These are phyloP conservation scores for Platismatia glauca DNA, from an alignment of 495 filamentous ascomycete species.

Conservation along the genomic window DNA sequence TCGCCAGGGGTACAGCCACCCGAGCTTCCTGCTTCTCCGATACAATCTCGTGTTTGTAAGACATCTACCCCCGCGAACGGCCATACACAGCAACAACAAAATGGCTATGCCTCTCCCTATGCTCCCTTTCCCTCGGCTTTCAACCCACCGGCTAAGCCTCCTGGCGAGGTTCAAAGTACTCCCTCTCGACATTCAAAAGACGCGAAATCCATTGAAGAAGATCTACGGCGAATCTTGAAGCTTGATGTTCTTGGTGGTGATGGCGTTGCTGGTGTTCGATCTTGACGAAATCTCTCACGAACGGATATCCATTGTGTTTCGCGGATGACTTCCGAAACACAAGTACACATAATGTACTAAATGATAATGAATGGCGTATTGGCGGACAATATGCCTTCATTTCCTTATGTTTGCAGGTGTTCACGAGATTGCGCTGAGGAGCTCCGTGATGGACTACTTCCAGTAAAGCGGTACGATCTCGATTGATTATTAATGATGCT, in stretches of 20 bases:
- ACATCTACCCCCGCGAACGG: background rate
- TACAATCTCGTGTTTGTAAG: slow-evolving; percentile 16
- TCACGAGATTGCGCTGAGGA: background rate
- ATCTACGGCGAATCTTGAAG: slow-evolving; percentile 46
- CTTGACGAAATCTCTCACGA: slow-evolving; percentile 6
- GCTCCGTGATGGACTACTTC: background rate
- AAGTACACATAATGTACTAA: background rate
- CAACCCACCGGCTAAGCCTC: background rate
- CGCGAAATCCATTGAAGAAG: slow-evolving; percentile 44
- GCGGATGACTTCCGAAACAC: background rate
- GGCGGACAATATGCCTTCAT: background rate
- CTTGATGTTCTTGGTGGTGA: slow-evolving; percentile 30
- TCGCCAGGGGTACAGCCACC: slow-evolving; percentile 8
- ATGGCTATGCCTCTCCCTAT: slow-evolving; percentile 3
- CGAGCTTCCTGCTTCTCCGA: slow-evolving; percentile 17
- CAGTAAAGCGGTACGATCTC: background rate
- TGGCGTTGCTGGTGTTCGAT: slow-evolving; percentile 25
- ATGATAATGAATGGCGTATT: background rate
- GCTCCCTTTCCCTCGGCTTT: background rate
- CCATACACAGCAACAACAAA: background rate
- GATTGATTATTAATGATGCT: background rate
- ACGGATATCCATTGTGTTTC: background rate
- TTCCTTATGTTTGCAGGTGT: background rate
- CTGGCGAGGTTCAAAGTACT: background rate
- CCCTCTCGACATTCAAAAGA: slow-evolving; percentile 2